These are phyloP conservation scores for Arthrobotrys conoides DNA, from an alignment of 2,329 filamentous ascomycete species.

Conservation along the genomic window DNA sequence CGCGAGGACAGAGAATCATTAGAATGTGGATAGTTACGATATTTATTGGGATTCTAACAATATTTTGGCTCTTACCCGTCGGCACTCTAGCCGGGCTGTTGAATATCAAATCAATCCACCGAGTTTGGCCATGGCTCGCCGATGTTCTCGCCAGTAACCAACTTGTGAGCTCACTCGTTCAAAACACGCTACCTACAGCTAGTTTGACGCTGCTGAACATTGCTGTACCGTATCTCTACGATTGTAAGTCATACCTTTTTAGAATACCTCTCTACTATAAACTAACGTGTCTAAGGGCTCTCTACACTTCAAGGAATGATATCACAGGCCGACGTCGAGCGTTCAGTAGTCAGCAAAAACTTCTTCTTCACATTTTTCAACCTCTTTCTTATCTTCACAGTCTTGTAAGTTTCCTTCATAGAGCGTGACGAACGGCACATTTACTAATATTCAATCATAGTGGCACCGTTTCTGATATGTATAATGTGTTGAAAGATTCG, in stretches of 20 bases:
- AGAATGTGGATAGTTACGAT: conserved; percentile 87
- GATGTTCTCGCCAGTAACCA: conserved; percentile 77
- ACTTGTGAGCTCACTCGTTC: conserved; percentile 81
- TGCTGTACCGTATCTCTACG: conserved; percentile 92
- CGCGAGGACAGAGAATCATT: conserved; percentile 79
- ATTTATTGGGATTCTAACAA: conserved; percentile 83
- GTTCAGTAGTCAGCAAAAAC: conserved; percentile 97
- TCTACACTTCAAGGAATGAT: conserved; percentile 94
- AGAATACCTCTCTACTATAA: background rate
- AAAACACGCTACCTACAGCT: conserved; percentile 87
- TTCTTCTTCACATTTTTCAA: conserved; percentile 99
- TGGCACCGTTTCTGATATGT: conserved; percentile 82
- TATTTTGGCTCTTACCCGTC: conserved; percentile 90
- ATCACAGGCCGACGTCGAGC: conserved; percentile 91
- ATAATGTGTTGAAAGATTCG: conserved; percentile 78
- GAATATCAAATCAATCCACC: conserved; percentile 83
- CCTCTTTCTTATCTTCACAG: conserved; percentile 93
- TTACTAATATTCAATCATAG: conserved; percentile 28
- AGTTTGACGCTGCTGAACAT: conserved; percentile 89
- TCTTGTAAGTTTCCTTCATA: conserved; percentile 71
- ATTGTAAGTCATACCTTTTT: conserved; percentile 73
- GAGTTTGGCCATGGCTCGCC: conserved; percentile 79
- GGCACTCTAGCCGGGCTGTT: conserved; percentile 83
- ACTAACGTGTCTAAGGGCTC: conserved; percentile 70
- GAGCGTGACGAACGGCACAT: background rate